phyloP scores from a whole-genome alignment of 305 asterid genomes.

The Rubia occidens region DNA sequence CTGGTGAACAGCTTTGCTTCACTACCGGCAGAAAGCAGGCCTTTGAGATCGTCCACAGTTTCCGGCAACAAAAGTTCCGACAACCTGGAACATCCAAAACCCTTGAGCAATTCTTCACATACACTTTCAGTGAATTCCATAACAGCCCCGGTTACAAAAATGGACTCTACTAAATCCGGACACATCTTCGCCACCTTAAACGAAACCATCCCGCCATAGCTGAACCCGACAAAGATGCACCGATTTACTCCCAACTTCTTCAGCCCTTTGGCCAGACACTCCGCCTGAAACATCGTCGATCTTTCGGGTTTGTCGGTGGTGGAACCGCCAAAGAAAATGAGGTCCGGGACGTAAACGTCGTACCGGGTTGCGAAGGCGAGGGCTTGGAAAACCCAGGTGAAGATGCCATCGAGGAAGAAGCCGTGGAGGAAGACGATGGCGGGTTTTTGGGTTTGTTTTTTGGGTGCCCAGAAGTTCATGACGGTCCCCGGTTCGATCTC shows the following conservation, averaged over 20 bases:
- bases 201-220: conserved; percentile 26
- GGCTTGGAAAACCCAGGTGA: conserved; percentile 5
- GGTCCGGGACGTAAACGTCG: background rate
- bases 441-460: background rate
- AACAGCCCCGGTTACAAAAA: conserved; percentile 15
- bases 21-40: background rate
- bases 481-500: conserved; percentile 26
- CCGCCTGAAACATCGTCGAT: conserved; percentile 22
- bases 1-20: conserved; percentile 6
- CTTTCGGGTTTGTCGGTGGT: conserved; percentile 1
- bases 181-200: conserved; percentile 23
- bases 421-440: conserved; percentile 2
- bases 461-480: conserved; percentile 24
- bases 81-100: background rate
- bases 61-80: conserved; percentile 21
- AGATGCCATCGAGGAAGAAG: conserved; percentile 4
- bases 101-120: background rate
- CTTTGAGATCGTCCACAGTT: background rate
- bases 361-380: background rate
- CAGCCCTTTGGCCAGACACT: conserved; percentile 25
- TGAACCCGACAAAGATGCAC: conserved; percentile 20
- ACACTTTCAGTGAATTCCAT: conserved; percentile 8
- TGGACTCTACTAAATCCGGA: conserved; percentile 20
- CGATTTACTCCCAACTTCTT: conserved; percentile 26
- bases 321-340: no score